These are phyloP conservation scores for Alternaria conjuncta DNA, from an alignment of 2,329 filamentous ascomycete genomes.

Conservation along the genomic window DNA sequence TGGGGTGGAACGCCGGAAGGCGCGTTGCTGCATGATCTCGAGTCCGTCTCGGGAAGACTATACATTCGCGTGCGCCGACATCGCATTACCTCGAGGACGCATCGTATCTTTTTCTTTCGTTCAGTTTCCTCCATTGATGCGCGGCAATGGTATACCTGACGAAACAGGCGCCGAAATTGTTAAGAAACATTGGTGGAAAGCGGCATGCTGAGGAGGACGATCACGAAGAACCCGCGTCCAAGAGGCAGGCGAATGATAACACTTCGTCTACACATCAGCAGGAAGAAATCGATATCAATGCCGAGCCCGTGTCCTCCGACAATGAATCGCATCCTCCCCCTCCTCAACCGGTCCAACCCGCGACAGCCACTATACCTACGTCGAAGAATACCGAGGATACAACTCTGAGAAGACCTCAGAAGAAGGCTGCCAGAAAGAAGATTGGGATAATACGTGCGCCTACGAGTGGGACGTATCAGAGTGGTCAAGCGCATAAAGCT, in stretches of 20 bases:
- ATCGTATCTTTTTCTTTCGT: neutral
- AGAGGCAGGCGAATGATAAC: constrained; percentile 4
- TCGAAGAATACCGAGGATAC: neutral
- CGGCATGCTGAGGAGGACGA: constrained; percentile 47
- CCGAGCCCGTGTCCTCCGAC: constrained; percentile 31
- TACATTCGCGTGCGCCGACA: neutral
- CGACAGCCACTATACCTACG: neutral
- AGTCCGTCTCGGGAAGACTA: neutral
- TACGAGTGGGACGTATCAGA: constrained; percentile 8
- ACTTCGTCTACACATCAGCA: neutral
- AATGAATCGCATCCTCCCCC: constrained; percentile 19
- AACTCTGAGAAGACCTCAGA: constrained; percentile 13
- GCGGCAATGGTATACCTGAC: constrained; percentile 19
- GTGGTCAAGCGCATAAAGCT: constrained; percentile 16
- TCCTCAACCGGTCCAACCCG: constrained; percentile 9
- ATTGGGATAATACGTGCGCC: constrained; percentile 11
- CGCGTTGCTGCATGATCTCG: constrained; percentile 7
- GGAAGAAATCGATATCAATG: constrained; percentile 17
- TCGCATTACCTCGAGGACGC: neutral
- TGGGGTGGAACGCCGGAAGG: neutral
- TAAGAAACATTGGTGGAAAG: constrained; percentile 40
- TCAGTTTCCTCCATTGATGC: neutral
- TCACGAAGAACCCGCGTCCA: constrained; percentile 38
- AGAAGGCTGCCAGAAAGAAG: neutral
- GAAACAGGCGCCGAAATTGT: constrained; percentile 25